Percentiles rank a stretch among this genome's conserved stretches.
Conservation (phyloP, 371 early-diverging fungal genomes). For the Mucor irregularis region DNA sequence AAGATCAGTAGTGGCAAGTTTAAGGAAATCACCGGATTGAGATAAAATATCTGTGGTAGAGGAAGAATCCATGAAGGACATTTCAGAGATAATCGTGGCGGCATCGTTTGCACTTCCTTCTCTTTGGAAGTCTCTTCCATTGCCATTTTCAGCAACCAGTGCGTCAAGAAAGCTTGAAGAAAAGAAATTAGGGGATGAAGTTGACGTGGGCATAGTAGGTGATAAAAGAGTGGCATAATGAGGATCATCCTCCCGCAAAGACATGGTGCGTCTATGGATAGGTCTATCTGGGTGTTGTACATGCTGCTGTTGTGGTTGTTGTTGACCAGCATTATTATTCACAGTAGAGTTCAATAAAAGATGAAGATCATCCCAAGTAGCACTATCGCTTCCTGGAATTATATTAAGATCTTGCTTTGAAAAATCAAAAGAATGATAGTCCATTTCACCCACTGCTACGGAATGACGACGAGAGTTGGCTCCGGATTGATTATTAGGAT, state of each 20-base stretch:
- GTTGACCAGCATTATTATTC: neutral
- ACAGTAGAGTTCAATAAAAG: conserved; percentile 6
- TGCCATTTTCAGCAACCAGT: conserved; percentile 36
- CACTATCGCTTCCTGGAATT: conserved; percentile 5
- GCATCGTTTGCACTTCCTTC: neutral
- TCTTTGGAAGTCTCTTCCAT: neutral
- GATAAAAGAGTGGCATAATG: conserved; percentile 18
- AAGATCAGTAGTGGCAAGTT: conserved; percentile 1
- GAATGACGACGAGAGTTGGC: conserved; percentile 29
- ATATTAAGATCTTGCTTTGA: conserved; percentile 15
- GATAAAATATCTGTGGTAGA: conserved; percentile 29
- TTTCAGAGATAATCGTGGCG: conserved; percentile 21
- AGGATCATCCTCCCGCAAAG: conserved; percentile 33
- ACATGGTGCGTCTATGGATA: conserved; percentile 32
- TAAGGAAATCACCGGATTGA: conserved; percentile 9
- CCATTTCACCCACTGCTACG: conserved; percentile 30
- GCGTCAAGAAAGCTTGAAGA: conserved; percentile 62
- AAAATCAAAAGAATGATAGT: conserved; percentile 27
- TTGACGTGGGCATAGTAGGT: conserved; percentile 14
- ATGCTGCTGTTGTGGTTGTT: too few species aligned
- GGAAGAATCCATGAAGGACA: conserved; percentile 34
- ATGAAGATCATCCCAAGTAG: conserved; percentile 11
- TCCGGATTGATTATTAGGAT: conserved; percentile 7
- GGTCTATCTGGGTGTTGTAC: conserved; percentile 18
- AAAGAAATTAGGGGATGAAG: conserved; percentile 43